Percentiles rank a stretch among this genome's conserved stretches.
These are phyloP conservation scores for Dendrobium huoshanense DNA, from an alignment of 106 monocot genomes.

Conservation along the genomic window DNA sequence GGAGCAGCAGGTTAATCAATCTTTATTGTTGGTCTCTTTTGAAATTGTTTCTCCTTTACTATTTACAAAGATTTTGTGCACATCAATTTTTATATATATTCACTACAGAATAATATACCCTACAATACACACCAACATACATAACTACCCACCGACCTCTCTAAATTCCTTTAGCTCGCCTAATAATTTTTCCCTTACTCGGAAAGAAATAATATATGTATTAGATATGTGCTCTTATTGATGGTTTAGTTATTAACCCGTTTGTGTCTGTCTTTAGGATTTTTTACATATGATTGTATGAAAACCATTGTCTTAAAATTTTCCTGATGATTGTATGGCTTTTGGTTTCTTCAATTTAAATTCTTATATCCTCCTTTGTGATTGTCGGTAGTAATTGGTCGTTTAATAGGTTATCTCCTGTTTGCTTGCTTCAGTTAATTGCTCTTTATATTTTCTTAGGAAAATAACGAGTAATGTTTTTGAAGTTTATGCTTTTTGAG, in stretches of 20 bases:
- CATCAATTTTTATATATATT: no score
- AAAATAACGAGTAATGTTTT: neutral
- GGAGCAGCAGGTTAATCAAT: slow-evolving; percentile 2
- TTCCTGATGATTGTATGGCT: neutral
- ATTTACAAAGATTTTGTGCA: no score
- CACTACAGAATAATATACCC: no score
- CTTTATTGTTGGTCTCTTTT: neutral
- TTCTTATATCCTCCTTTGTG: neutral
- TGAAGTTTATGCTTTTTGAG: no score
- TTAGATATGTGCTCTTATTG: no score
- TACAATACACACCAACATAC: no score
- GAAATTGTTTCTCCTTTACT: no score
- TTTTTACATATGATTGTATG: neutral
- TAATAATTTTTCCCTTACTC: no score
- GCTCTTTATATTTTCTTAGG: neutral
- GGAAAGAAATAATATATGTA: no score
- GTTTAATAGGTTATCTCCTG: neutral
- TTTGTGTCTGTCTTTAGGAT: neutral
- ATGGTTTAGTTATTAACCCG: no score
- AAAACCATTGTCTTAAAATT: neutral
- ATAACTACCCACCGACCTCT: no score
- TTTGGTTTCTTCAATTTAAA: neutral
- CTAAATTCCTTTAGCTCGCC: no score
- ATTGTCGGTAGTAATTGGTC: neutral
- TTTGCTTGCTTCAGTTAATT: neutral